Base-by-base conservation (phyloP, 2,329 filamentous ascomycete species). In the Neocucurbitaria cava region DNA sequence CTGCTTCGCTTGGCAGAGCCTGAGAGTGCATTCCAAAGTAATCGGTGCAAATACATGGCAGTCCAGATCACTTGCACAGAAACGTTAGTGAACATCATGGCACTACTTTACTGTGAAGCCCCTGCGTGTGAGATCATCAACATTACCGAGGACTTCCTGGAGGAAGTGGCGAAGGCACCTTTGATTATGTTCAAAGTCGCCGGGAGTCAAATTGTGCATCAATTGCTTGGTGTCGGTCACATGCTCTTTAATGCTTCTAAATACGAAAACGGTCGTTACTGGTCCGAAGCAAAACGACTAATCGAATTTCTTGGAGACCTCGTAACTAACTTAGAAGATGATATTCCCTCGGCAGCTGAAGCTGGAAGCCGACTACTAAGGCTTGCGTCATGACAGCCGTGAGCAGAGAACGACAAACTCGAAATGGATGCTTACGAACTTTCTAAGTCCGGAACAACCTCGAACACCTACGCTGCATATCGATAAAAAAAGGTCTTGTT, bases 111-210 rank as follows among this genome's bases (percentile, higher is more conserved):
- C 41, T 43, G 41, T 18, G 24, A 43, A 30, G 41, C 41, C 15
- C 41, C 41, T 5, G 24, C 41, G 3, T 26, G 41, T 28, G 41
- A 43, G 7, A 43, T 43, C 23, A 30, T 43, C 15, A n/a, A 23
- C 15, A 43, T 43, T 28, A 30, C 41, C 21, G 24, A 43, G 24
- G 23, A 9, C 2, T 17, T 43, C 8, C n/a, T 43, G n/a, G 41
- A 43, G 20, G 23, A 43, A 28, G 28, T 43, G 23, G 41, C 24
- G 11, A 43, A 30, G 11, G 41, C 41, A 17, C 24, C 41, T 5
- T 20, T 43, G 10, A 43, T 43, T 10, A 43, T 43, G 23, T 43
- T 43, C 17, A 43, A 43, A 30, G 41, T 43, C 18, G 41, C 41
- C 28, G 41, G 41, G 3, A 43, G 41, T 20, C 41, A 43, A 11